These are phyloP conservation scores for Trichoderma sp. DNA, from an alignment of 2,329 filamentous ascomycete species.

Conservation along the genomic window DNA sequence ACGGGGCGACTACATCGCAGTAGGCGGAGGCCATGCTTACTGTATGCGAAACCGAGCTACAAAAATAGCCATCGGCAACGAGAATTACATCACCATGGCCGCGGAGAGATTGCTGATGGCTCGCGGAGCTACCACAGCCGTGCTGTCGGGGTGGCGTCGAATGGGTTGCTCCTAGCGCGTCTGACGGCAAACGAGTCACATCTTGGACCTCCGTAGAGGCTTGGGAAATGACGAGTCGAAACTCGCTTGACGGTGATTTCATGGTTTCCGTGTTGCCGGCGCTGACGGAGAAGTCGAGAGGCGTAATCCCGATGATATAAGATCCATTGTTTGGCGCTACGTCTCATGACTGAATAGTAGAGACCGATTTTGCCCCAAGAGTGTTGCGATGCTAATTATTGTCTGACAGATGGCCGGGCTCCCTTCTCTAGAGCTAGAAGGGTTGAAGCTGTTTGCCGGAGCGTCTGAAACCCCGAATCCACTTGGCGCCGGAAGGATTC, in stretches of 20 bases:
- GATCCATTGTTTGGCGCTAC: background rate
- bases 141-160: background rate
- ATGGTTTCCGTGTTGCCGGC: background rate
- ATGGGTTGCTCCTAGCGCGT: background rate
- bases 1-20: background rate
- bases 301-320: background rate
- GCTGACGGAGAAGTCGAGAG: background rate
- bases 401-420: background rate
- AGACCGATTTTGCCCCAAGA: background rate
- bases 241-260: background rate
- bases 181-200: background rate
- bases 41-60: background rate
- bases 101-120: background rate
- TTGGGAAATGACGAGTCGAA: background rate
- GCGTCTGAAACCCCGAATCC: conserved; percentile 2
- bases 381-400: background rate
- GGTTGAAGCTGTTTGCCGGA: background rate
- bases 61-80: background rate
- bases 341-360: background rate
- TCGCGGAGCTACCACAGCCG: background rate
- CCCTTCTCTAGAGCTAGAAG: background rate
- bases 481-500: background rate
- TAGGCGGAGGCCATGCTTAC: background rate
- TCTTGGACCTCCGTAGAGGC: background rate
- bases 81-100: background rate